Conservation (phyloP, 257 asterid genomes). For the Cruciata laevipes region DNA sequence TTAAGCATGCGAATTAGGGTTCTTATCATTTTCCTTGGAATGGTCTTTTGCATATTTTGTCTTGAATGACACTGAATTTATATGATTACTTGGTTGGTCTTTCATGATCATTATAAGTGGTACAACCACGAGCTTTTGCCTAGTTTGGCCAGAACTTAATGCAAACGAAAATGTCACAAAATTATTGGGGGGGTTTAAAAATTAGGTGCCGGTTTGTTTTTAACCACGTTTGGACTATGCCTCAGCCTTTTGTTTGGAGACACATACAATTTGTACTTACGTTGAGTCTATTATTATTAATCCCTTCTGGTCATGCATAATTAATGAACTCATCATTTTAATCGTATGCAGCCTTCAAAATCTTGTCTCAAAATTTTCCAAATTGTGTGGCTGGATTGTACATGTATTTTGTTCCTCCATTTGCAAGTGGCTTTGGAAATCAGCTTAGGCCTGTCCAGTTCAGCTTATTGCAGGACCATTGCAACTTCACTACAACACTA, state of each 20-base stretch:
- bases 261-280: conserved; percentile 6
- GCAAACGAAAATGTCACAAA: conserved; percentile 6
- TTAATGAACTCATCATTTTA: conserved; percentile 5
- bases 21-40: background rate
- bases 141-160: background rate
- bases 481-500: too few species aligned
- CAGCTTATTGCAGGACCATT: too few species aligned
- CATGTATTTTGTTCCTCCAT: background rate
- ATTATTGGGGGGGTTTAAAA: conserved; percentile 6
- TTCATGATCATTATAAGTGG: conserved; percentile 9
- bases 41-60: conserved; percentile 2
- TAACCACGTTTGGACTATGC: conserved; percentile 41
- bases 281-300: background rate
- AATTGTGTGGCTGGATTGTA: background rate
- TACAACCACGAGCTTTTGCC: background rate
- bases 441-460: too few species aligned
- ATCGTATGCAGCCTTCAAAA: conserved; percentile 4
- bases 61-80: conserved; percentile 24
- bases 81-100: conserved; percentile 35
- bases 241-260: conserved; percentile 32
- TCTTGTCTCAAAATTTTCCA: background rate
- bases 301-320: background rate
- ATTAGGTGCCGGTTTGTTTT: conserved; percentile 53
- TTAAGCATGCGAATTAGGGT: background rate
- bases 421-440: background rate